Evolutionary conservation across 441 rosid species (phyloP).

Genomic region (Dalechampia spathulata): DNA sequence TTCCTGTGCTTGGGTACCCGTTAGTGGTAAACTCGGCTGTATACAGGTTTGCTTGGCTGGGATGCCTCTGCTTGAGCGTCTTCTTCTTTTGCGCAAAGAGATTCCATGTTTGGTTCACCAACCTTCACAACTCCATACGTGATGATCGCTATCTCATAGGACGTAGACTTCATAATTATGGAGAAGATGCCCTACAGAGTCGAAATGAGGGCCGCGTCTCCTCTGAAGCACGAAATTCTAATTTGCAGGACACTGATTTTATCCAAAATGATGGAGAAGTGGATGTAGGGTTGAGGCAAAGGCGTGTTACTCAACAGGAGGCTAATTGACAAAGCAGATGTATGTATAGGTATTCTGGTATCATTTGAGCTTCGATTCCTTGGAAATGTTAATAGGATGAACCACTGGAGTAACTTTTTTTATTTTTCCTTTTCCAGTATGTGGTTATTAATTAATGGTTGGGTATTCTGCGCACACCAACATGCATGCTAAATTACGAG

Average conservation of each 20-base stretch:
- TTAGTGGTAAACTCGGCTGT: slow-evolving; percentile 86
- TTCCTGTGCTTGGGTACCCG: slow-evolving; percentile 87
- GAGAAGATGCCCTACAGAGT: slow-evolving; percentile 40
- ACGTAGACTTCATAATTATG: slow-evolving; percentile 77
- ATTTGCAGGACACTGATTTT: slow-evolving; percentile 18
- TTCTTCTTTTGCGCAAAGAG: slow-evolving; percentile 78
- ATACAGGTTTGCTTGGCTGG: slow-evolving; percentile 90
- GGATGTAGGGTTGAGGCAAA: slow-evolving; percentile 59
- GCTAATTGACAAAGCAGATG: slow-evolving; percentile 19
- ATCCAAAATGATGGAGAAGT: slow-evolving; percentile 36
- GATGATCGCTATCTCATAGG: slow-evolving; percentile 93
- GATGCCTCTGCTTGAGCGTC: slow-evolving; percentile 67
- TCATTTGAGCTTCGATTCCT: slow-evolving; percentile 3
- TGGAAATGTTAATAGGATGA: slow-evolving; percentile 12
- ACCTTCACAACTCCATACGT: slow-evolving; percentile 95
- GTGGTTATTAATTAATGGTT: too few relatives aligned
- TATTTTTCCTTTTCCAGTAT: too few relatives aligned
- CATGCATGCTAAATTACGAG: too few relatives aligned
- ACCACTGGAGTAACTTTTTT: too few relatives aligned
- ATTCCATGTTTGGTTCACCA: slow-evolving; percentile 89
- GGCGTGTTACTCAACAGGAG: slow-evolving; percentile 40
- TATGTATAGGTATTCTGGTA: slow-evolving; percentile 6
- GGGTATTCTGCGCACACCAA: too few relatives aligned
- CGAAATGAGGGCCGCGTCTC: slow-evolving; percentile 21
- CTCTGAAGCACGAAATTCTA: slow-evolving; percentile 16